Evolutionary conservation across 352 stramenopile species (phyloP), one percentile per base, ranked within the genome.

Genomic region (Phytophthora pisi): DNA sequence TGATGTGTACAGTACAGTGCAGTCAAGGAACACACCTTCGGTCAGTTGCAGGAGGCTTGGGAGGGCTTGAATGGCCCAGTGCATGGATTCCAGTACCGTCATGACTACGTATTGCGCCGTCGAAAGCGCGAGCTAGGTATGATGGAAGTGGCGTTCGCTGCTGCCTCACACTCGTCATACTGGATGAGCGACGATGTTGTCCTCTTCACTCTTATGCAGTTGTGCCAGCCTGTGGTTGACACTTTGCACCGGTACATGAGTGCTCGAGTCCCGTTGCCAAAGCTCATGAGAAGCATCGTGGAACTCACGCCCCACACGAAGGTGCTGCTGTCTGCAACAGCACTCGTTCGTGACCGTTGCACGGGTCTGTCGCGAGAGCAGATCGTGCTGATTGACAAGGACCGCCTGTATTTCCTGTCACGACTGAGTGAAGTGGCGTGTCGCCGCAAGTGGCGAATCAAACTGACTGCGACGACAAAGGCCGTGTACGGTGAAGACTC

Each of bases 121-220:
- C 73, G 85, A 20, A 91, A 90, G 58, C 79, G 84, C 5, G 89
- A 94, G 60, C 82, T 94, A 66, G 84, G 87, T 15, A 90, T 95
- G 79, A 95, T 96, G 78, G 88, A 96, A 73, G 79, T 95, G 38
- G 86, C 88, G 3, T 95, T 89, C 54, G 89, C 89, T 15, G 82
- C 84, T 20, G 82, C 81, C 13, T 95, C 89, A 1, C 89, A 97
- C 62, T 96, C 88, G 3, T 95, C 88, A 0, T 97, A 97, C 71
- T 97, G 89, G 89, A 92, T 91, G 75, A 95, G 86, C 51, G 81
- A 95, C 43, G 88, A 95, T 43, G 84, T 96, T 6, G 84, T 95
- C n/a, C 67, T 97, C 13, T 93, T 96, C 52, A 90, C 82, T 15
- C 74, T 96, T 43, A 90, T 96, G 79, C 88, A 94, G 55, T 70